phyloP scores from a whole-genome alignment of 2,329 filamentous ascomycete species.

The Microsporum audouinii region DNA sequence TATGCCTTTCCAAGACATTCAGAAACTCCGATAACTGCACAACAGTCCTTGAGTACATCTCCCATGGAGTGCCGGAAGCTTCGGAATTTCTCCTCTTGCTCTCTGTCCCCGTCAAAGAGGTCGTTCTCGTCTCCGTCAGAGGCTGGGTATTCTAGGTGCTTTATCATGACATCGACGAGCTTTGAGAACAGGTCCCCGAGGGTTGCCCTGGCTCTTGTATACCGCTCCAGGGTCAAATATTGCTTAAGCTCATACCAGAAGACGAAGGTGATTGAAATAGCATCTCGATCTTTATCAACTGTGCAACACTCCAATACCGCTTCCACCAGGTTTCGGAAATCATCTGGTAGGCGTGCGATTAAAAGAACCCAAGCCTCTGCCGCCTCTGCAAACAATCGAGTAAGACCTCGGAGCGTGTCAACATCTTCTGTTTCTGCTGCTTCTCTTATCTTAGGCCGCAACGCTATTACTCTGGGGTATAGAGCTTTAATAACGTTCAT shows the following conservation, averaged over 20 bases:
- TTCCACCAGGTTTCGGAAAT: slow-evolving; percentile 79
- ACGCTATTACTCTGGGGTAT: slow-evolving; percentile 65
- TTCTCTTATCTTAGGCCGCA: slow-evolving; percentile 64
- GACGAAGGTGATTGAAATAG: slow-evolving; percentile 83
- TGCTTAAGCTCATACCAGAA: slow-evolving; percentile 99
- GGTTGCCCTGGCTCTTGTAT: slow-evolving; percentile 66
- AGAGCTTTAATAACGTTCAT: slow-evolving; percentile 69
- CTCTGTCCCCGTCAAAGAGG: slow-evolving; percentile 88
- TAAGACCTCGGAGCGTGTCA: slow-evolving; percentile 77
- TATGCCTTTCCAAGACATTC: slow-evolving; percentile 87
- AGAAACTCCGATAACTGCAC: slow-evolving; percentile 86
- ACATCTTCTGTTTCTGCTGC: slow-evolving; percentile 69
- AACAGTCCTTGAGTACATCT: slow-evolving; percentile 92
- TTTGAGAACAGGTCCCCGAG: slow-evolving; percentile 74
- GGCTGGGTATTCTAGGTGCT: slow-evolving; percentile 75
- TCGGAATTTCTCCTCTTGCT: slow-evolving; percentile 92
- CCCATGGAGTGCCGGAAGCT: slow-evolving; percentile 96
- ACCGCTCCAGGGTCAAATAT: slow-evolving; percentile 81
- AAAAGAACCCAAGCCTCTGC: slow-evolving; percentile 90
- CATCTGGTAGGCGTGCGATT: slow-evolving; percentile 68
- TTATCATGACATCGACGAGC: slow-evolving; percentile 85
- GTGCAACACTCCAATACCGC: slow-evolving; percentile 84
- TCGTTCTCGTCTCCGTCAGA: slow-evolving; percentile 68
- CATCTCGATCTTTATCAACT: slow-evolving; percentile 77
- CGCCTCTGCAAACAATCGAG: slow-evolving; percentile 81